Evolutionary conservation across 2,329 filamentous ascomycete species (phyloP), one percentile per base, ranked within the genome.

Genomic region (Hirsutella rhossiliensis): DNA sequence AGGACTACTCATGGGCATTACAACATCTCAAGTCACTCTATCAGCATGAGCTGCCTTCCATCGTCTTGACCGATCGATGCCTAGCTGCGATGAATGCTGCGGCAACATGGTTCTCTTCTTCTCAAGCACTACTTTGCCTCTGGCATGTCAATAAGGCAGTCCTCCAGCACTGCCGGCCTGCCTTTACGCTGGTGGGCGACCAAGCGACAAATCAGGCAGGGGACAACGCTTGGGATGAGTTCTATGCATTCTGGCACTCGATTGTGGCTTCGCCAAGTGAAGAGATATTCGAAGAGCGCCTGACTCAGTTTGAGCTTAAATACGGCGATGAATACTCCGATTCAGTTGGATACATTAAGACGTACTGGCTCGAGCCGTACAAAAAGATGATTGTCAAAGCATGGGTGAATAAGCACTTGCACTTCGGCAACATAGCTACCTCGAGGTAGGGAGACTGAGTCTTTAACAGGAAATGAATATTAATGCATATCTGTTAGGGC

Each of bases 341-440:
- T 13, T n/a, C n/a, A n/a, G n/a, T n/a, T n/a, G n/a, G n/a, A n/a
- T n/a, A n/a, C n/a, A n/a, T n/a, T n/a, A n/a, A n/a, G n/a, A n/a
- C n/a, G n/a, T n/a, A n/a, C n/a, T n/a, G n/a, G n/a, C n/a, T n/a
- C n/a, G 37, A 48, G 3, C 45, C 38, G 27, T 51, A 50, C 29
- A 55, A 56, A 23, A 46, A 56, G 38, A 53, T 44, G 44, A 38
- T 56, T 30, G 47, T 52, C 1, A 51, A 49, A 30, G 48, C 43
- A 13, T 54, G 43, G 48, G 50, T 56, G 38, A 40, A 54, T 45
- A 13, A 44, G 27, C 27, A 50, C 17, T 17, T 27, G 19, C 46
- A 52, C 38, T 54, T 54, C 41, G 42, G 46, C 34, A 50, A 54
- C 13, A 28, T 47, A n/a, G 42, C 44, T 44, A 52, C 48, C 19